Base-by-base conservation (phyloP, 306 rosid genomes). In the Quercus berberidifolia region DNA sequence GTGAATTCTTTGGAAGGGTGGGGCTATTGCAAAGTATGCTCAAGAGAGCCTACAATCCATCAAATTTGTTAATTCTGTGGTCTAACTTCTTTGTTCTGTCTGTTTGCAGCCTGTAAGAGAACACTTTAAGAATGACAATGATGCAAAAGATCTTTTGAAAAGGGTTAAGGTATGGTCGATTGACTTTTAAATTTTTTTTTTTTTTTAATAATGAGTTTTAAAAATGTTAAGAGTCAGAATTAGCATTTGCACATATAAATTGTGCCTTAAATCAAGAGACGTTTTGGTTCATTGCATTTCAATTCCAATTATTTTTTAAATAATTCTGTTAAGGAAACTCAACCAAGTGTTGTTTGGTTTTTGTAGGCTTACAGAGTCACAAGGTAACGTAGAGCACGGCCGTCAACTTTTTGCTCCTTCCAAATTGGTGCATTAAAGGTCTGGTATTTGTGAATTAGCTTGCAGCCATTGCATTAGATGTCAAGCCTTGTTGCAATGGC, bases 91-190 rank as follows among this genome's bases (percentile, higher is more conserved):
- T 81, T 20, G 55, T 72, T 75, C 55, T 75, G 77, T 51, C 43
- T 30, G 21, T 75, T 20, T 86, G 87, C 89, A 93, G 97, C 98
- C 98, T 38, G 94, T 91, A 30, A 85, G 98, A 71, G 86, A 82
- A 54, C 94, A 93, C 82, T 93, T 93, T 70, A 93, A 35, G 82
- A 88, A 64, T 35, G 97, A 93, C 78, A 84, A 75, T 79, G 71
- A 88, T 68, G 98, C 98, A 15, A 91, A 80, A 76, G 90, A 90
- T 67, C 92, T 93, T 7, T 83, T 93, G 28, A 89, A 83, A 82
- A 88, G 86, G 76, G 92, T 93, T 67, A 90, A 90, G 98, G 98
- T 91, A 80, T 81, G 73, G 59, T 82, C 55, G 7, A 74, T 78
- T 28, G 59, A 2, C 3, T 74, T 5, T 7, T 38, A 38, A 51